Conservation (phyloP, 306 rosid genomes). For the Vigna hirtella region DNA sequence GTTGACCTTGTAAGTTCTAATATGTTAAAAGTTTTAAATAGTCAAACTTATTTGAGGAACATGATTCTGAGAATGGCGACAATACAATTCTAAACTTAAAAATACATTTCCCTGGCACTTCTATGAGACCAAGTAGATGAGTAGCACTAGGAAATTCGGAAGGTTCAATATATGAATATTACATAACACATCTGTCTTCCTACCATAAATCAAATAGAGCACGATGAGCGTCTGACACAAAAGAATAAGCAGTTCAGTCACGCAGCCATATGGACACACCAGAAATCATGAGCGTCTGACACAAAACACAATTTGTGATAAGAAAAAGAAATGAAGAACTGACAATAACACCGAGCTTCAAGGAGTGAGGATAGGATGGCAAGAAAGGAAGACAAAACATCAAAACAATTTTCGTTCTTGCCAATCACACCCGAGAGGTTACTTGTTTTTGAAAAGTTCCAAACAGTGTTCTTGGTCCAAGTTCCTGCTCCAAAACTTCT, state of each 20-base stretch:
- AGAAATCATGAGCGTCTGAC: background rate
- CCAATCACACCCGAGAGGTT: background rate
- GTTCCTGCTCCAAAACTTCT: conserved; percentile 84
- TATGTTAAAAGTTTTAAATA: too few species aligned
- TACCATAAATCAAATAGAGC: conserved; percentile 5
- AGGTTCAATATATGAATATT: background rate
- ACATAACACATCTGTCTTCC: conserved; percentile 6
- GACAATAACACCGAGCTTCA: background rate
- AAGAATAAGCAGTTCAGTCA: conserved; percentile 7
- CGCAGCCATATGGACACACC: background rate
- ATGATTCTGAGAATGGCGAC: background rate
- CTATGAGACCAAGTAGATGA: conserved; percentile 7
- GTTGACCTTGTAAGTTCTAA: too few species aligned
- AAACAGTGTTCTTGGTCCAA: conserved; percentile 75
- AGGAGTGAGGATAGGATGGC: background rate
- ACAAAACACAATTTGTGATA: conserved; percentile 21
- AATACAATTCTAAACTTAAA: conserved; percentile 12
- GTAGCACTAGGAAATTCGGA: conserved; percentile 7
- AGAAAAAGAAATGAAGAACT: background rate
- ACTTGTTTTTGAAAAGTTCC: conserved; percentile 72
- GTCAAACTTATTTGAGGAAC: too few species aligned
- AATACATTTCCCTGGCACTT: background rate
- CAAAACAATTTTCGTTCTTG: background rate
- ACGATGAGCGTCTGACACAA: background rate
- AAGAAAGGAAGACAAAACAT: background rate